Percentiles rank a stretch among this genome's conserved stretches.
phyloP scores from a whole-genome alignment of 768 basidiomycete species.

The Lepiota brunneoincarnata region DNA sequence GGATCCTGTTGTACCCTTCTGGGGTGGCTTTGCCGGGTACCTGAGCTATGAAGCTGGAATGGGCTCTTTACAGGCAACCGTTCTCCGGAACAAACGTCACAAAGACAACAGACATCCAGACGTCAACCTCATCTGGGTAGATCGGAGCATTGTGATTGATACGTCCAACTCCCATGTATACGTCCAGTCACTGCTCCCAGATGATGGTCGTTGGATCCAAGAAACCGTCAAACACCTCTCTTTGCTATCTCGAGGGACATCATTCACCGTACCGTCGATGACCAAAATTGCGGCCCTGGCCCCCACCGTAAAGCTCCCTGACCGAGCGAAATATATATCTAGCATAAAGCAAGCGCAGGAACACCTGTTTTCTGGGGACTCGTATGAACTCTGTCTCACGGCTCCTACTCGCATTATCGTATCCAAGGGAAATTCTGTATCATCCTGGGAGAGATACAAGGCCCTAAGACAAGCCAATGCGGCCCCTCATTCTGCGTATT shows the following conservation, averaged over 20 bases:
- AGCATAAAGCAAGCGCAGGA: slow-evolving; percentile 72
- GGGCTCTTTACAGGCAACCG: slow-evolving; percentile 45
- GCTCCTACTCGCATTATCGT: slow-evolving; percentile 61
- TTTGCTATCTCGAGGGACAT: slow-evolving; percentile 41
- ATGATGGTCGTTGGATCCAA: slow-evolving; percentile 61
- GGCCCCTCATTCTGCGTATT: slow-evolving; percentile 83
- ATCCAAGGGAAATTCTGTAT: slow-evolving; percentile 32
- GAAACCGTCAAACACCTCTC: slow-evolving; percentile 34
- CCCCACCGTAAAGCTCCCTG: slow-evolving; percentile 47
- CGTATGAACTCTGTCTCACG: slow-evolving; percentile 92
- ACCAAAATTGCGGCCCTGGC: slow-evolving; percentile 3
- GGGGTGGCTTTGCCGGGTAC: slow-evolving; percentile 80
- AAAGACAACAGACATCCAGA: slow-evolving; percentile 52
- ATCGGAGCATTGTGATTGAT: slow-evolving; percentile 75
- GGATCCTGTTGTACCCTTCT: slow-evolving; percentile 61
- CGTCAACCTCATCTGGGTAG: slow-evolving; percentile 73
- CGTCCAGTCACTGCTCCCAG: slow-evolving; percentile 61
- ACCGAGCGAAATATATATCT: slow-evolving; percentile 58
- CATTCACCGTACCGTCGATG: background rate
- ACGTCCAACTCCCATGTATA: slow-evolving; percentile 43
- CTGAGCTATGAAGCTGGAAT: slow-evolving; percentile 81
- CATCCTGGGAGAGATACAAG: slow-evolving; percentile 71
- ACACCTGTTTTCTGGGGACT: slow-evolving; percentile 77
- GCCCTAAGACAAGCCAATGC: slow-evolving; percentile 74
- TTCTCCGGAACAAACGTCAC: slow-evolving; percentile 23